Conservation (phyloP, 371 early-diverging fungal genomes). For the Smittium mucronatum region DNA sequence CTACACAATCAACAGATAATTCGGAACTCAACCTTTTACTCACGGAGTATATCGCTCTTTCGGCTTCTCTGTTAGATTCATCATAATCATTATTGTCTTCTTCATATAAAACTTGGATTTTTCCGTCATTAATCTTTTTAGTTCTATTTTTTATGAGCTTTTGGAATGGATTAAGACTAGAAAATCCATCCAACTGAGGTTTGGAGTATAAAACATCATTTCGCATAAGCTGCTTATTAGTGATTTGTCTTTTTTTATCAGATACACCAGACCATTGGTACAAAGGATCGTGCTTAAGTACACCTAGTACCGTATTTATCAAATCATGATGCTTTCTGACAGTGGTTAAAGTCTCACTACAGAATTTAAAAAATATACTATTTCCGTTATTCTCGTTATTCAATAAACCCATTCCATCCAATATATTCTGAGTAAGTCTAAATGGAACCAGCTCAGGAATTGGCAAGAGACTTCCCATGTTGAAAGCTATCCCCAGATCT, state of each 20-base stretch:
- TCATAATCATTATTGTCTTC: not conserved
- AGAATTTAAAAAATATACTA: not conserved
- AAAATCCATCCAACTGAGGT: not conserved
- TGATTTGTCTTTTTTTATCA: not conserved
- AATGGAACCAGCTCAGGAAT: slow-evolving; percentile 96
- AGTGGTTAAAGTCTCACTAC: not conserved
- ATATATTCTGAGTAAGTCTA: slow-evolving; percentile 80
- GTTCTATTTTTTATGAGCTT: not conserved
- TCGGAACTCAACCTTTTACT: slow-evolving; percentile 33
- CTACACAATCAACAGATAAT: slow-evolving; percentile 43
- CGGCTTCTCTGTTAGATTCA: slow-evolving; percentile 43
- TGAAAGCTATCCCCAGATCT: slow-evolving; percentile 97
- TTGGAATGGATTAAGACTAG: not conserved
- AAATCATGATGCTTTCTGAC: slow-evolving; percentile 11
- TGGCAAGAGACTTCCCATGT: slow-evolving; percentile 72
- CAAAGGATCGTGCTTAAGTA: slow-evolving; percentile 91
- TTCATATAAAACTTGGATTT: not conserved
- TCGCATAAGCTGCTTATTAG: not conserved
- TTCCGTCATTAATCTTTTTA: not conserved
- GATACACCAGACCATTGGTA: slow-evolving; percentile 44
- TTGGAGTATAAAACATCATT: not conserved
- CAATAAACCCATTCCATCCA: slow-evolving; percentile 60
- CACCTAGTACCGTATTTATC: slow-evolving; percentile 68
- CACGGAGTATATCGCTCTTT: slow-evolving; percentile 45
- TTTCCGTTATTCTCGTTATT: slow-evolving; percentile 8